Percentiles rank a stretch among this genome's conserved stretches.
These are phyloP conservation scores for Hippophae rhamnoides DNA, from an alignment of 306 rosid species.

Conservation along the genomic window DNA sequence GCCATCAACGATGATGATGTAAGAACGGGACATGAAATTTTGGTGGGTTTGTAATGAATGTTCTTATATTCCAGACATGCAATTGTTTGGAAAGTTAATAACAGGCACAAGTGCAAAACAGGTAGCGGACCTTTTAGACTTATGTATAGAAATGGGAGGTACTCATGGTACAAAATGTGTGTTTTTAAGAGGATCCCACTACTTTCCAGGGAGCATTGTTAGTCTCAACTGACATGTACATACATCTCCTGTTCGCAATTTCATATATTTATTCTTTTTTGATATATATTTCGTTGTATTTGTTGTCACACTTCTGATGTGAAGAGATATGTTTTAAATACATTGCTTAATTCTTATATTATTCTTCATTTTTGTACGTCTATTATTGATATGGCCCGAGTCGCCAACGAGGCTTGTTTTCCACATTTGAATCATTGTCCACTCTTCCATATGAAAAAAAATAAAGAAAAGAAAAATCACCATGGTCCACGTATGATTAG, in stretches of 20 bases:
- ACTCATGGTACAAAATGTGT: slow-evolving; percentile 20
- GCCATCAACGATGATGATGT: slow-evolving; percentile 1
- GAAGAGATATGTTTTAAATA: background rate
- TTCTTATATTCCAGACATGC: background rate
- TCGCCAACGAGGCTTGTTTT: too few relatives aligned
- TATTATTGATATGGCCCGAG: too few relatives aligned
- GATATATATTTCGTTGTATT: background rate
- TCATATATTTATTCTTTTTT: slow-evolving; percentile 9
- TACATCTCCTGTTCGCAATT: slow-evolving; percentile 11
- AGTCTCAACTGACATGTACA: slow-evolving; percentile 37
- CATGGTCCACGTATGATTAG: too few relatives aligned
- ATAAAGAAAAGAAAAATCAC: too few relatives aligned
- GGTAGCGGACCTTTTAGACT: slow-evolving; percentile 17
- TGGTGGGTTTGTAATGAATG: slow-evolving; percentile 2
- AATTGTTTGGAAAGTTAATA: slow-evolving; percentile 3
- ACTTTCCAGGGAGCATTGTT: slow-evolving; percentile 19
- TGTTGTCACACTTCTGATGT: background rate
- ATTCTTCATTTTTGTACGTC: too few relatives aligned
- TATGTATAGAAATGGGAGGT: slow-evolving; percentile 33
- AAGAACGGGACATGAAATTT: background rate
- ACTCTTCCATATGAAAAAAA: too few relatives aligned
- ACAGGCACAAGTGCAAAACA: background rate
- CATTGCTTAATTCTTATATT: background rate
- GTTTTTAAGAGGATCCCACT: slow-evolving; percentile 6
- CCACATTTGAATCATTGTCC: too few relatives aligned